Percentiles rank a stretch among this genome's conserved stretches.
Evolutionary conservation across 108 stramenopile species (phyloP).

Genomic region (Cyclostephanos invisitatus): DNA sequence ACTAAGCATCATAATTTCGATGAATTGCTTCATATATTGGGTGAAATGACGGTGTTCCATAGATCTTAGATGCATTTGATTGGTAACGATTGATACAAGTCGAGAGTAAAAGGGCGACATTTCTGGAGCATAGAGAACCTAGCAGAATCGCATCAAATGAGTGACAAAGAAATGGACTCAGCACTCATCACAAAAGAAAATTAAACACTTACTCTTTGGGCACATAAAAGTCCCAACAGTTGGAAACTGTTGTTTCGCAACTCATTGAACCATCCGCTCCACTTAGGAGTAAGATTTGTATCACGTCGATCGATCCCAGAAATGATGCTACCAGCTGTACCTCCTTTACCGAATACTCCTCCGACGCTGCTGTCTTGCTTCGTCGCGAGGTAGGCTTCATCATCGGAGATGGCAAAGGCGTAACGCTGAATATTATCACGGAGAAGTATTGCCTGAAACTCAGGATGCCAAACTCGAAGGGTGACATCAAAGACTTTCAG

Average conservation of each 20-base stretch:
- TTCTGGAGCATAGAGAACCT: conserved; percentile 74
- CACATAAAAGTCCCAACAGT: conserved; percentile 72
- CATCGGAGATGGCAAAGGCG: conserved; percentile 85
- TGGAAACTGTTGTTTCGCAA: conserved; percentile 80
- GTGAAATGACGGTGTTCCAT: conserved; percentile 90
- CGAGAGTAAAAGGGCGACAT: conserved; percentile 60
- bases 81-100: conserved; percentile 66
- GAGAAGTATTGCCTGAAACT: conserved; percentile 64
- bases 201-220: conserved; percentile 52
- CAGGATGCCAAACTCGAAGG: conserved; percentile 75
- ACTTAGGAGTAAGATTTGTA: conserved; percentile 78
- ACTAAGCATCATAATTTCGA: conserved; percentile 72
- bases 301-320: conserved; percentile 74
- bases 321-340: conserved; percentile 86
- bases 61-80: conserved; percentile 62
- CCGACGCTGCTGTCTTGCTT: conserved; percentile 68
- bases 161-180: background rate
- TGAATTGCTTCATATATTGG: conserved; percentile 87
- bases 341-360: conserved; percentile 89
- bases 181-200: background rate
- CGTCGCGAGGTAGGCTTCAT: conserved; percentile 81
- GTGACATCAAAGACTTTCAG: conserved; percentile 61
- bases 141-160: background rate
- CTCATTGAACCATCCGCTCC: conserved; percentile 92
- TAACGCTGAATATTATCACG: conserved; percentile 74